Evolutionary conservation across 2,329 filamentous ascomycete species (phyloP).

Genomic region (Penicillium hordei): DNA sequence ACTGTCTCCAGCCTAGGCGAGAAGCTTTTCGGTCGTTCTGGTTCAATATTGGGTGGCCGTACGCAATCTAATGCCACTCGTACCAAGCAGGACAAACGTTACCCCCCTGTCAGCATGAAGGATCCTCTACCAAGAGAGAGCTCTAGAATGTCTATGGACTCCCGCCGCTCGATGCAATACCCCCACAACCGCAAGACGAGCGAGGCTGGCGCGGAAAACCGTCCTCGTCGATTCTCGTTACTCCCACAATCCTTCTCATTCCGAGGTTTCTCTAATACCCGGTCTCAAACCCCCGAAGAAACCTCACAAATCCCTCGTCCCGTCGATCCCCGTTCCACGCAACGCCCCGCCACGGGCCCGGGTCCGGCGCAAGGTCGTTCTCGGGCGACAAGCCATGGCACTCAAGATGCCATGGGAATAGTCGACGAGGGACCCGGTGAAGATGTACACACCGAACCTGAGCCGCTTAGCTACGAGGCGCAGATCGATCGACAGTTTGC

Average conservation of each 20-base stretch:
- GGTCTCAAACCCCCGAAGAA: constrained; percentile 48
- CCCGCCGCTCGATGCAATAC: constrained; percentile 69
- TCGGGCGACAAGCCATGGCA: constrained; percentile 35
- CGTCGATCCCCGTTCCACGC: constrained; percentile 26
- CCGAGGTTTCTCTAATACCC: constrained; percentile 62
- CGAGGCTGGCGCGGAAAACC: constrained; percentile 62
- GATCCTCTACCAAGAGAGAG: constrained; percentile 64
- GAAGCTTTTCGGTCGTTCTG: constrained; percentile 79
- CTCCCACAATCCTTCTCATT: constrained; percentile 64
- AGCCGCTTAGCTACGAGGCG: constrained; percentile 37
- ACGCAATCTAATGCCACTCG: constrained; percentile 39
- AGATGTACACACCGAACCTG: constrained; percentile 30
- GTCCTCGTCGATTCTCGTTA: constrained; percentile 69
- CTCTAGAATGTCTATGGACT: constrained; percentile 68
- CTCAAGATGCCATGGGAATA: constrained; percentile 33
- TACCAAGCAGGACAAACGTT: constrained; percentile 61
- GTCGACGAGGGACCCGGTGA: constrained; percentile 33
- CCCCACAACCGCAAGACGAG: constrained; percentile 69
- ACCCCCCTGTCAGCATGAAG: constrained; percentile 90
- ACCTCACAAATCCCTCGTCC: constrained; percentile 42
- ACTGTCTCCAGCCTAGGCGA: constrained; percentile 79
- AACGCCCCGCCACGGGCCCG: constrained; percentile 40
- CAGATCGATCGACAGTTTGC: constrained; percentile 47
- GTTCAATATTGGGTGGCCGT: constrained; percentile 72
- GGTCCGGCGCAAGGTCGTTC: constrained; percentile 17